phyloP scores from a whole-genome alignment of 1,139 yeast species.

The Geotrichum cucujoidarum region DNA sequence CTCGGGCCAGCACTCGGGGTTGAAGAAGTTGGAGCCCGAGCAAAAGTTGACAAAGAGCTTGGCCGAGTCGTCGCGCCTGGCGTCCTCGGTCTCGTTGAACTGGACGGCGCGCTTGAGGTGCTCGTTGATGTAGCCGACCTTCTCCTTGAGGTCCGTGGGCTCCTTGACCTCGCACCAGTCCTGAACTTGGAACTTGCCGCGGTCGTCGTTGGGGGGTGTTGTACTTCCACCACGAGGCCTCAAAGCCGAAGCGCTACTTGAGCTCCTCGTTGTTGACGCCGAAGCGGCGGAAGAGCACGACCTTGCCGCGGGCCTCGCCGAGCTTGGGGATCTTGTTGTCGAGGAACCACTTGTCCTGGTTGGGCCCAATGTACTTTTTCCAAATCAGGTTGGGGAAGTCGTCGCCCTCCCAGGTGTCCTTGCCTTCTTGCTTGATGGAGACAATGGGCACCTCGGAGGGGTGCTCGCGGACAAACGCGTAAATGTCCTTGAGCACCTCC shows the following conservation, averaged over 20 bases:
- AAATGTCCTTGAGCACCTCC: conserved; percentile 52
- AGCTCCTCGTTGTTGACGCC: conserved; percentile 51
- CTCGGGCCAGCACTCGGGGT: conserved; percentile 71
- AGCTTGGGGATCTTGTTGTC: conserved; percentile 52
- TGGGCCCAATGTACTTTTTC: conserved; percentile 51
- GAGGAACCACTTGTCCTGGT: conserved; percentile 59
- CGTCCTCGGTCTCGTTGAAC: conserved; percentile 37
- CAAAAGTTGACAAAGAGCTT: conserved; percentile 69
- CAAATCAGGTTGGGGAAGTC: conserved; percentile 65
- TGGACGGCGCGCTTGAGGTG: conserved; percentile 52
- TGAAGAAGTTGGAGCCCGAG: conserved; percentile 69
- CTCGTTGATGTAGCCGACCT: conserved; percentile 53
- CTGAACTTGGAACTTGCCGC: conserved; percentile 61
- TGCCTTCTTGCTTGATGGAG: conserved; percentile 73
- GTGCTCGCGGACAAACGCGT: conserved; percentile 50
- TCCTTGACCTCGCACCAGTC: conserved; percentile 65
- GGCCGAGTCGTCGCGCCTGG: conserved; percentile 37
- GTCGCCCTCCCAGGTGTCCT: conserved; percentile 55
- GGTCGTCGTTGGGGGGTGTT: conserved; percentile 61
- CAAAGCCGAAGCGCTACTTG: conserved; percentile 51
- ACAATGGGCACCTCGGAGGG: conserved; percentile 59
- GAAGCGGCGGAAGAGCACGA: conserved; percentile 63
- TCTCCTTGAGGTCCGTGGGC: conserved; percentile 50
- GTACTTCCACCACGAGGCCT: conserved; percentile 64
- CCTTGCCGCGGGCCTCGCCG: conserved; percentile 64